Conservation (phyloP, 169 alveolate species). For the Babesia bigemina region DNA sequence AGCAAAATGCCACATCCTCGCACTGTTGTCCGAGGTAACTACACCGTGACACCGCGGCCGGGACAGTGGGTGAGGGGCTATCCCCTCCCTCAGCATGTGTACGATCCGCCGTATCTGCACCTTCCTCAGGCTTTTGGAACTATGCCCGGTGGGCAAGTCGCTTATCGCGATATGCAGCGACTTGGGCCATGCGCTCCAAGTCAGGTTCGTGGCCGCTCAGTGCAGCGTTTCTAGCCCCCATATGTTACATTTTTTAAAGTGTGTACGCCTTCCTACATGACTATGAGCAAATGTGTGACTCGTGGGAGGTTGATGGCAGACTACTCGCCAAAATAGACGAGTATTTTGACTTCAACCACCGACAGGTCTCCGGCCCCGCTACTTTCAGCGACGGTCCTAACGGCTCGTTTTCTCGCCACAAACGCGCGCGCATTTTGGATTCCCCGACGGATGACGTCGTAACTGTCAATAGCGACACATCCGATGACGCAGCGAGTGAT, state of each 20-base stretch:
- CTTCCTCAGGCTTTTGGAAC: slow-evolving; percentile 1
- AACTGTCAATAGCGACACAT: slow-evolving; percentile 11
- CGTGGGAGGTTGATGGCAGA: slow-evolving; percentile 34
- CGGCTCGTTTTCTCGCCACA: not conserved
- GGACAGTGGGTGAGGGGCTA: slow-evolving; percentile 23
- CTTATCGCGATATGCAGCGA: not conserved
- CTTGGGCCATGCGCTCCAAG: not conserved
- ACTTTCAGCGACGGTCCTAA: not conserved
- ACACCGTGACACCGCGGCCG: slow-evolving; percentile 12
- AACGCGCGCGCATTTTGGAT: slow-evolving; percentile 18
- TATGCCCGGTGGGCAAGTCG: not conserved
- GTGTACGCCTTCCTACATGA: not conserved
- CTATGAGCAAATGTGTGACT: slow-evolving; percentile 1
- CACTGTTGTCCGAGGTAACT: not conserved
- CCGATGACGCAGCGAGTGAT: slow-evolving; percentile 14
- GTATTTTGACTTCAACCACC: not conserved
- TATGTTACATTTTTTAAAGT: not conserved
- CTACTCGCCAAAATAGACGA: slow-evolving; percentile 36
- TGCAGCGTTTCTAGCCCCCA: slow-evolving; percentile 31
- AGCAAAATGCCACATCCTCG: not conserved
- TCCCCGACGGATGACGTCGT: not conserved
- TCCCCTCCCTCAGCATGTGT: not conserved
- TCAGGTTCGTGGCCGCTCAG: slow-evolving; percentile 25
- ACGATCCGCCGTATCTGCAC: not conserved
- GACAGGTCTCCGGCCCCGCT: not conserved